Evolutionary conservation across 495 filamentous ascomycete genomes (phyloP), one percentile per base, ranked within the genome.

Genomic region (Tuber indicum): DNA sequence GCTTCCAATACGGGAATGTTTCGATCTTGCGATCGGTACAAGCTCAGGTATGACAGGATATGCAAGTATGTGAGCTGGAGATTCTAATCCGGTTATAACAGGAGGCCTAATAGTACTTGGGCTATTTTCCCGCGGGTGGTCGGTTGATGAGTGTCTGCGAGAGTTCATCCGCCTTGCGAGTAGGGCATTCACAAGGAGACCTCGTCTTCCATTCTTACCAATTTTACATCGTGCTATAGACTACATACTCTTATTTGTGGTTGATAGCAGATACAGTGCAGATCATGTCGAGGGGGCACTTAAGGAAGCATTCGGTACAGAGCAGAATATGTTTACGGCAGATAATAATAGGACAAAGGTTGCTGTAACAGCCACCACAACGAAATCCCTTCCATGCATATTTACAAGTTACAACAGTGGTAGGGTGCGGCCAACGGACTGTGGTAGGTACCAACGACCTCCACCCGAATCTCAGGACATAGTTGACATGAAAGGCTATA

Each of bases 381-480:
- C 78, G 72, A 71, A 81, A 26, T 73, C 78, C 2, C 77, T 75
- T 72, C 75, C 21, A 14, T 84, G 49, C 70, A 73, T 83, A 26
- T 81, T 83, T 74, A 83, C 79, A 10, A 84, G 80, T 62, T 83
- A 80, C 75, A 82, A 81, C 73, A 77, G 76, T 17, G 58, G 83
- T 17, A 70, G 75, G 44, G 73, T 39, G 12, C 73, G 78, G 52
- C n/a, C 36, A 70, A 21, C 36, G 21, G 75, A 72, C 17, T 74
- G 49, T 0, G 77, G 74, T 49, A 49, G 46, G 46, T 23, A 5
- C 23, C 5, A 49, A 0, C 5, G 6, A 6, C 21, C 19, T 21
- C 8, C 21, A 6, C 21, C 19, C 0, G 19, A 1, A 7, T 1
- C 17, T 23, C 0, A 5, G 46, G 46, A 0, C 21, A 23, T 23